phyloP scores from a whole-genome alignment of 257 asterid species.

The Lavandula angustifolia region DNA sequence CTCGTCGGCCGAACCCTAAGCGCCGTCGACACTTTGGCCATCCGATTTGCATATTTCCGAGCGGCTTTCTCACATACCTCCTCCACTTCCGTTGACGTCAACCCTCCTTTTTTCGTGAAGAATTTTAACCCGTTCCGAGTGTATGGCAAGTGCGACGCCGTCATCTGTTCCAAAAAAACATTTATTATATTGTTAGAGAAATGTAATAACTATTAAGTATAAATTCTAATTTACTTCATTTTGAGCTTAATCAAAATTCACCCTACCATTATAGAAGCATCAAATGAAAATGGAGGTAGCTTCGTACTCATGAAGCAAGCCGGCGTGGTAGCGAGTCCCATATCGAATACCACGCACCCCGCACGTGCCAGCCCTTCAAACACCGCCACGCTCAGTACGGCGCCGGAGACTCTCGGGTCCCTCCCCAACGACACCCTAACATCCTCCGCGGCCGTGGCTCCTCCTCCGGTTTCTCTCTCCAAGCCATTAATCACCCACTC shows the following conservation, averaged over 20 bases:
- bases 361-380: conserved; percentile 73
- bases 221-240: no score
- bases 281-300: conserved; percentile 57
- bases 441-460: conserved; percentile 24
- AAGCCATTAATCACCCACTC: conserved; percentile 67
- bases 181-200: no score
- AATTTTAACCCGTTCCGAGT: conserved; percentile 87
- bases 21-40: conserved; percentile 58
- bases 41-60: conserved; percentile 67
- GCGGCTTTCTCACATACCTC: conserved; percentile 79
- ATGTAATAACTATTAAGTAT: no score
- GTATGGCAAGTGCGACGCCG: conserved; percentile 94
- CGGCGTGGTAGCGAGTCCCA: conserved; percentile 97
- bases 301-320: conserved; percentile 98
- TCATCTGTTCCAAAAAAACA: conserved; percentile 55
- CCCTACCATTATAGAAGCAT: conserved; percentile 85
- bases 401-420: conserved; percentile 87
- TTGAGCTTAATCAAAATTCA: no score
- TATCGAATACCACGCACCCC: conserved; percentile 70
- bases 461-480: conserved; percentile 34
- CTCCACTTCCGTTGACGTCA: conserved; percentile 79
- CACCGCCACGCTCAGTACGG: conserved; percentile 59
- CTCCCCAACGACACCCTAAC: conserved; percentile 72
- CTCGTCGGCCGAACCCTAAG: conserved; percentile 42
- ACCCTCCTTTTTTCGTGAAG: conserved; percentile 81